Evolutionary conservation across 2,329 filamentous ascomycete genomes (phyloP), one percentile per base, ranked within the genome.

Genomic region (Cylindrodendrum hubeiense): DNA sequence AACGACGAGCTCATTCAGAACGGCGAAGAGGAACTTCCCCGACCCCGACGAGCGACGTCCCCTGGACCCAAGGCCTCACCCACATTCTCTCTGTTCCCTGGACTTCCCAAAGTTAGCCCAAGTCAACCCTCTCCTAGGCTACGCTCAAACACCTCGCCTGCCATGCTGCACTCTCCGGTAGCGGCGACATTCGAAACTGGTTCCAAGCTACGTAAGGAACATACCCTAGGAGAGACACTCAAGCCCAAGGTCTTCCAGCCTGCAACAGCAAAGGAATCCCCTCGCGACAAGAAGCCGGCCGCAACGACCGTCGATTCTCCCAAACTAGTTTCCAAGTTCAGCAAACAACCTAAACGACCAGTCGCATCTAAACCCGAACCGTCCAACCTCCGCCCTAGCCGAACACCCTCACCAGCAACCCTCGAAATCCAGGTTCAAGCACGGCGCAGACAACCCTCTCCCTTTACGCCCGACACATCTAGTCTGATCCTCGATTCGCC

Each of bases 81-180:
- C 1, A 75, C 77, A 0, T 81, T 86, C 30, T 79, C 79, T 3
- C 73, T 86, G 17, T 86, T 86, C 63, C 84, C 85, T 2, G 63
- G 73, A 60, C 67, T 66, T 65, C 67, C 71, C 12, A 65, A 68
- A 28, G 65, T 68, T 4, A 71, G 74, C 12, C 75, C 69, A n/a
- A 74, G 61, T 46, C 66, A 78, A 51, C 80, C 83, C 9, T 73
- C 72, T n/a, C 79, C 84, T 3, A 81, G 80, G 5, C 68, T 78
- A 21, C 84, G 88, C 28, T 86, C 87, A 2, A 86, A 87, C 68
- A 89, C 88, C 4, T 86, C 85, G 15, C 87, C 87, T 2, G 84
- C 84, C 15, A 75, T 78, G 21, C 74, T 86, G 6, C 78, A 77
- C 4, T 87, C 86, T 5, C 85, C 85, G 1, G 77, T 76, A 2